Evolutionary conservation across 345 rosid species (phyloP).

Genomic region (Zanthoxylum bungeanum): DNA sequence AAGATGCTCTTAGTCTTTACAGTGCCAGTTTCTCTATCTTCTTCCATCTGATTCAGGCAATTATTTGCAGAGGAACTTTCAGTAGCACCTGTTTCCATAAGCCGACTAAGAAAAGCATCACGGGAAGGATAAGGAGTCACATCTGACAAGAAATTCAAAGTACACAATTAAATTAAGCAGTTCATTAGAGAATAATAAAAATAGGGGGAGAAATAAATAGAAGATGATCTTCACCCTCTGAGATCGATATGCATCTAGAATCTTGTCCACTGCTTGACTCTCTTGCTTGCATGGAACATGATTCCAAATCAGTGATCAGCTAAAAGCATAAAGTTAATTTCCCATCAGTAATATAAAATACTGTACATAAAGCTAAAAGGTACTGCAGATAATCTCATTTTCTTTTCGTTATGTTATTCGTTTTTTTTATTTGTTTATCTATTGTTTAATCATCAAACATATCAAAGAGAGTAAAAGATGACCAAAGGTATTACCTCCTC

Average conservation of each 20-base stretch:
- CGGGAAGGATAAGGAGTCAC: constrained; percentile 37
- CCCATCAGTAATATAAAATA: constrained; percentile 6
- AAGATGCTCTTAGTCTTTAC: constrained; percentile 45
- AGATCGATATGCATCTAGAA: constrained; percentile 22
- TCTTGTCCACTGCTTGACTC: constrained; percentile 39
- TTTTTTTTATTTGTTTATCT: background rate
- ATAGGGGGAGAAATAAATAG: background rate
- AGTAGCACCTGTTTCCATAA: constrained; percentile 79
- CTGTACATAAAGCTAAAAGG: constrained; percentile 9
- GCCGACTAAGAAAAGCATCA: constrained; percentile 68
- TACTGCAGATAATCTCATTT: background rate
- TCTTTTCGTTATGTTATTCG: background rate
- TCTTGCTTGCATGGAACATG: constrained; percentile 43
- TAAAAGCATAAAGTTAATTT: constrained; percentile 34
- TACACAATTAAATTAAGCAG: constrained; percentile 7
- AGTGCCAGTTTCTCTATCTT: constrained; percentile 31
- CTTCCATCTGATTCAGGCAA: constrained; percentile 46
- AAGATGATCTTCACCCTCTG: constrained; percentile 43
- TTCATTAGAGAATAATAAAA: background rate
- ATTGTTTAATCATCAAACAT: background rate
- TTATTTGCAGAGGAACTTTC: constrained; percentile 59
- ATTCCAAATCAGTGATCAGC: constrained; percentile 63
- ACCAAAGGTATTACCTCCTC: constrained; percentile 57
- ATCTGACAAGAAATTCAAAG: constrained; percentile 38
- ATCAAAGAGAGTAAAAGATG: background rate